Evolutionary conservation across 768 basidiomycete species (phyloP).

Genomic region (Dentipellis fragilis): DNA sequence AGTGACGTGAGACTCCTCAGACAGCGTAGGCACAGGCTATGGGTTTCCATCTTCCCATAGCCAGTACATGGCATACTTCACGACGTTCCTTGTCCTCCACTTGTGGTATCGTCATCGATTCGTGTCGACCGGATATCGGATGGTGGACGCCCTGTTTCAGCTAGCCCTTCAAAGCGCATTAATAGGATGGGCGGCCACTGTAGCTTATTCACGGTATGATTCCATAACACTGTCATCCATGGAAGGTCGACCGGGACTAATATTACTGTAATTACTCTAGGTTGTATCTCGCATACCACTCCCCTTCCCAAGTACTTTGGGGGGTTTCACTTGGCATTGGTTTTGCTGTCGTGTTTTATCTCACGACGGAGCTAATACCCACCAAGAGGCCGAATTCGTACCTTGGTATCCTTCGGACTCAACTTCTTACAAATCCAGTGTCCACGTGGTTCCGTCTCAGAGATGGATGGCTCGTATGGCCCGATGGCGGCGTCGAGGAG

Average conservation of each 20-base stretch:
- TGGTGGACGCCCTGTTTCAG: constrained; percentile 46
- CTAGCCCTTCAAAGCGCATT: constrained; percentile 37
- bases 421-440: constrained; percentile 46
- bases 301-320: constrained; percentile 63
- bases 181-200: constrained; percentile 45
- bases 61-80: constrained; percentile 86
- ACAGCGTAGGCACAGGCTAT: constrained; percentile 57
- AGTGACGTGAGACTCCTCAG: constrained; percentile 21
- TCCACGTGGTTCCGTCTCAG: constrained; percentile 59
- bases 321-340: constrained; percentile 54
- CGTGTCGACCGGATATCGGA: constrained; percentile 34
- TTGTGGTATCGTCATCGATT: constrained; percentile 63
- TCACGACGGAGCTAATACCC: constrained; percentile 50
- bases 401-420: constrained; percentile 38
- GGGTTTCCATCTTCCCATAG: constrained; percentile 87
- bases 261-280: constrained; percentile 24
- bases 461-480: constrained; percentile 78
- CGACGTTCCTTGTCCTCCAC: constrained; percentile 67
- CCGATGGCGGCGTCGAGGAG: constrained; percentile 63
- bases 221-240: neutral
- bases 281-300: constrained; percentile 66
- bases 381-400: constrained; percentile 38
- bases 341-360: constrained; percentile 47
- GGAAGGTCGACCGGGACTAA: no score
- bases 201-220: constrained; percentile 71